Base-by-base conservation (phyloP, 169 alveolate species). In the Theileria luwenshuni region DNA sequence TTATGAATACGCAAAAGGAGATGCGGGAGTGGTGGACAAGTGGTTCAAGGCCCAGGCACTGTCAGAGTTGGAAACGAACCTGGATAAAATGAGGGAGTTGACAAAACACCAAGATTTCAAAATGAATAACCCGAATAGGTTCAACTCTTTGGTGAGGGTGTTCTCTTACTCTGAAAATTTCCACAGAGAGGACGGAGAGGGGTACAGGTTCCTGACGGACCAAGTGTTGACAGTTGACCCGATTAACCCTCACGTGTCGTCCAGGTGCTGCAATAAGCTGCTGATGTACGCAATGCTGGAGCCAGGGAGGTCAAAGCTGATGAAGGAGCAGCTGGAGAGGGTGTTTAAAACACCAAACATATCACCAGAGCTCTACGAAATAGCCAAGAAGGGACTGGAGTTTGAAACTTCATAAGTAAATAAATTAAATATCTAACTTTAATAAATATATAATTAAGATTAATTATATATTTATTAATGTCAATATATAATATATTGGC, bases 181-280 rank as follows among this genome's bases (percentile, higher is more conserved):
- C 79, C 92, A 90, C 76, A 65, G 83, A 59, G 85, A 77, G 17
- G 77, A 85, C 47, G 96, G 96, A 17, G 90, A 77, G 32, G 96
- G 96, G 41, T 92, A 92, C 83, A 77, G 77, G 73, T 76, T 92
- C 51, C 51, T 92, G 30, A 94, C 96, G 12, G 95, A 92, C 54
- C 77, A 83, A 41, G 85, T 92, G 13, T 72, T 91, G 51, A 61
- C 72, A 13, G 90, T 86, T 21, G 96, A 92, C 67, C 70, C 71
- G 35, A 83, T 92, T 1, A 92, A 92, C 54, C 87, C 94, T 7
- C 86, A 76, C 73, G 84, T 90, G 1, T 91, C 96, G 45, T 79
- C 96, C 41, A 80, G 85, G 30, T 69, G 80, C 43, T 80, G 89
- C 51, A 83, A 54, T 8, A 81, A 83, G 13, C 86, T 90, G n/a